phyloP scores from a whole-genome alignment of 441 rosid species.

The California macrophylla region DNA sequence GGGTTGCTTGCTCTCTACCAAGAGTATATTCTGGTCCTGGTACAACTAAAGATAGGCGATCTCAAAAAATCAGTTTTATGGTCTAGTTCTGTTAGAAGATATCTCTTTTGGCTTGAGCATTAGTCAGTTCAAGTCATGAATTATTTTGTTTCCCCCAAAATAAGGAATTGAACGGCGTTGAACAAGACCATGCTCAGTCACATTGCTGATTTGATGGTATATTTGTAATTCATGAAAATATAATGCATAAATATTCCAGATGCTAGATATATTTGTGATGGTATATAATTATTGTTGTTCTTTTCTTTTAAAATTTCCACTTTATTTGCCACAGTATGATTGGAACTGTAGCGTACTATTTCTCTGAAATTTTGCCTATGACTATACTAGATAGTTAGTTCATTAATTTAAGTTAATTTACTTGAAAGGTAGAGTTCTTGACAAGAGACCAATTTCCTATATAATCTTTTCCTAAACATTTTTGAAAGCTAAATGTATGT shows the following conservation, averaged over 20 bases:
- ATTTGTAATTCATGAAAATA: not conserved
- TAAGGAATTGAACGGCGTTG: not conserved
- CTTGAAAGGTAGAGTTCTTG: not conserved
- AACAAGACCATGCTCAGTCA: not conserved
- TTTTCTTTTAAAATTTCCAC: not conserved
- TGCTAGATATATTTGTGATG: not conserved
- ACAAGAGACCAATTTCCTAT: not conserved
- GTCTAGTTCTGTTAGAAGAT: not conserved
- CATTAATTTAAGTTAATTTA: not conserved
- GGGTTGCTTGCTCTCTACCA: not conserved
- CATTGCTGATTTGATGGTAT: not conserved
- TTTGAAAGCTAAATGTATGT: not conserved
- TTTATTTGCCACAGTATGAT: not conserved
- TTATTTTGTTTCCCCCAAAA: not conserved
- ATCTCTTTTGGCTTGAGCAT: not conserved
- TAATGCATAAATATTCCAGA: not conserved
- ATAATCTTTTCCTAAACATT: not conserved
- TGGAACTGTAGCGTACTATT: not conserved
- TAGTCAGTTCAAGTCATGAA: not conserved
- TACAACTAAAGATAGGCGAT: not conserved
- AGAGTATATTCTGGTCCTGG: not conserved
- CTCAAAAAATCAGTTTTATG: constrained; percentile 1
- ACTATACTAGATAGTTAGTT: not conserved
- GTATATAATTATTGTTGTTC: not conserved
- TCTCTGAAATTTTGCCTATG: not conserved